phyloP scores from a whole-genome alignment of 345 rosid species.

The Rhodamnia rubescens region DNA sequence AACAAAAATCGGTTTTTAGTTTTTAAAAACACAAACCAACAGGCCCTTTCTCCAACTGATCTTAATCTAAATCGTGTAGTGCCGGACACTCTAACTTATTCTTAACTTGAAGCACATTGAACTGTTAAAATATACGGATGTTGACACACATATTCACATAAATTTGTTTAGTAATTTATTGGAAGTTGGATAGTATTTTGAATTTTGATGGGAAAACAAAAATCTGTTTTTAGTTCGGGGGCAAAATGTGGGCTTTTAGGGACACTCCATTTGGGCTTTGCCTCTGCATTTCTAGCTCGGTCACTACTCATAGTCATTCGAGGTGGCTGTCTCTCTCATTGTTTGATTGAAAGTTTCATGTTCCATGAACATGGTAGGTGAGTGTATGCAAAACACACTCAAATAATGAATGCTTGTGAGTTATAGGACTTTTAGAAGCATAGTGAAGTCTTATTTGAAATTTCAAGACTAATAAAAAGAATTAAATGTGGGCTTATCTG shows the following conservation, averaged over 20 bases:
- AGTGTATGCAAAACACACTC: not conserved
- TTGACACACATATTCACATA: not conserved
- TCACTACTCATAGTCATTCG: not conserved
- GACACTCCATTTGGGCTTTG: too few relatives aligned
- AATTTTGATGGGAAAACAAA: not conserved
- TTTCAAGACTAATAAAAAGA: not conserved
- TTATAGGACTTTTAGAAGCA: not conserved
- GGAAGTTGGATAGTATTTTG: not conserved
- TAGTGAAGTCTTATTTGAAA: not conserved
- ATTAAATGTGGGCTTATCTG: not conserved
- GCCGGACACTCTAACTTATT: not conserved
- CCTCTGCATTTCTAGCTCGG: not conserved
- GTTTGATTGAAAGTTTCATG: not conserved
- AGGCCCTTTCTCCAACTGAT: not conserved
- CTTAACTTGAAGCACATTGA: not conserved
- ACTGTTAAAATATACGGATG: not conserved
- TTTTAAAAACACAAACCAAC: not conserved
- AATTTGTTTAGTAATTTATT: not conserved
- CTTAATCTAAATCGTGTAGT: not conserved
- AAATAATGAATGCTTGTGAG: not conserved
- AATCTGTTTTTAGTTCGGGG: not conserved
- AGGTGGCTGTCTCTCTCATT: not conserved
- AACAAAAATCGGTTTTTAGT: not conserved
- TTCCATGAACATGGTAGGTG: not conserved
- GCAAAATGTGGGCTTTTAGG: too few relatives aligned